Evolutionary conservation across 139 green algal genomes (phyloP).

Genomic region (Chlorella sp.): DNA sequence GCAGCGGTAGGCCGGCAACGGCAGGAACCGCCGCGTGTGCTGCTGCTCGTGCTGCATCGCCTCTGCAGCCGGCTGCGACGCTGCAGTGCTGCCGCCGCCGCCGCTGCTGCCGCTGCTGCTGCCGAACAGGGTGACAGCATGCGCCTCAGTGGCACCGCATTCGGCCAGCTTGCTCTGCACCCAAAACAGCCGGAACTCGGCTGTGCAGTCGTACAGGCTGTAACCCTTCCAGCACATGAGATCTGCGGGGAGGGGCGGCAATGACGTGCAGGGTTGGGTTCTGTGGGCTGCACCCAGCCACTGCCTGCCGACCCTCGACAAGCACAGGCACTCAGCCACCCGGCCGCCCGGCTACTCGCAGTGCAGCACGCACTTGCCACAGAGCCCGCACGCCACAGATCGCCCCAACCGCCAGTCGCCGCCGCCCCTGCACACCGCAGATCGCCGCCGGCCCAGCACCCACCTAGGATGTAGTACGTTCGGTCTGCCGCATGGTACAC

Average conservation of each 20-base stretch:
- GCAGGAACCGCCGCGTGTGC: constrained; percentile 33
- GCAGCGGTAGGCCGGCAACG: constrained; percentile 41
- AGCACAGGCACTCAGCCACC: too few species aligned
- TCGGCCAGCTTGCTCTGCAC: constrained; percentile 70
- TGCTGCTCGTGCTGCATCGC: not conserved
- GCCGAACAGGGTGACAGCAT: not conserved
- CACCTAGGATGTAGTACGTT: constrained; percentile 55
- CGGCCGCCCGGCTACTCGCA: too few species aligned
- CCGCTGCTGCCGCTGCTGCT: not conserved
- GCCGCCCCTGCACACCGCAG: not conserved
- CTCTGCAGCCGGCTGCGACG: not conserved
- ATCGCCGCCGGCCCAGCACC: not conserved
- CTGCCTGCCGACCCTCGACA: too few species aligned
- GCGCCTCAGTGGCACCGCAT: constrained; percentile 23
- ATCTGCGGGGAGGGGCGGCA: constrained; percentile 53
- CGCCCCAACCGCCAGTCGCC: not conserved
- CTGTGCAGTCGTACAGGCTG: constrained; percentile 77
- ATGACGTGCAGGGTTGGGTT: not conserved
- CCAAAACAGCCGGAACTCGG: constrained; percentile 90
- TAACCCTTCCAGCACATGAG: constrained; percentile 90
- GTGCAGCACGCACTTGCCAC: not conserved
- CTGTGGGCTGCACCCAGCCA: too few species aligned
- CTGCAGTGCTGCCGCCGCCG: not conserved
- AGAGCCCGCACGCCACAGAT: not conserved
- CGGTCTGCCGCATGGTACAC: constrained; percentile 71